Evolutionary conservation across 768 basidiomycete genomes (phyloP), one percentile per base, ranked within the genome.

Genomic region (Mrakia gelida): DNA sequence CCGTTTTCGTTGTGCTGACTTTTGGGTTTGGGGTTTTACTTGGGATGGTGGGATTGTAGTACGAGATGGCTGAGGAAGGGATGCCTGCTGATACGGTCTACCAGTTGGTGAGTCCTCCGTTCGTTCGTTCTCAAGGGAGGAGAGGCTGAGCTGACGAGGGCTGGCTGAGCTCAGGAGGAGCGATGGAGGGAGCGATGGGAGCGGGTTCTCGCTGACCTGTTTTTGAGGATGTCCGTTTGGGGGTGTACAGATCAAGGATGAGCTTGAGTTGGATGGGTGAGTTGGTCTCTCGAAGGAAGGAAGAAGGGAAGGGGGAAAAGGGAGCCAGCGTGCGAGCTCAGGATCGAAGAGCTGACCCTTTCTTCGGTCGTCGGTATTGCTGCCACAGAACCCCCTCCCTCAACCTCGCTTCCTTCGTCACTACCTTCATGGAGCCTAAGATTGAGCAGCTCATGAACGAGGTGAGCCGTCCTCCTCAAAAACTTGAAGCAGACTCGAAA

Each of bases 361-460:
- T 21, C 28, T 21, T 9, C 26, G 15, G 30, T 45, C 45, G 11
- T 45, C 15, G 45, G 7, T 45, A 10, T 52, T 77, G 3, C 79
- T 67, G 63, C 30, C 75, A 77, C 52, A 79, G 80, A n/a, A 77
- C 79, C 6, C 80, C 80, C 0, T 77, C 78, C 23, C 56, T 81
- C 43, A 81, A 81, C 76, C 49, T 81, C 16, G 79, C 79, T 15
- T 81, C 80, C 13, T 81, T 80, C 75, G 80, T 81, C 8, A 80
- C 79, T 11, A 81, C 80, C 28, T 81, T 73, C 49, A 81, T 81
- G 80, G 80, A 81, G 21, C 61, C 71, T 2, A 16, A 76, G 21
- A 80, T 80, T 13, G 80, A 80, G 61, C 65, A 80, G 59, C 78
- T 81, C 41, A 81, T 81, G 80, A 62, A 56, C 15, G 68, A 59